Conservation (phyloP, 2,329 filamentous ascomycete genomes). For the Sordariomycetes sp. region DNA sequence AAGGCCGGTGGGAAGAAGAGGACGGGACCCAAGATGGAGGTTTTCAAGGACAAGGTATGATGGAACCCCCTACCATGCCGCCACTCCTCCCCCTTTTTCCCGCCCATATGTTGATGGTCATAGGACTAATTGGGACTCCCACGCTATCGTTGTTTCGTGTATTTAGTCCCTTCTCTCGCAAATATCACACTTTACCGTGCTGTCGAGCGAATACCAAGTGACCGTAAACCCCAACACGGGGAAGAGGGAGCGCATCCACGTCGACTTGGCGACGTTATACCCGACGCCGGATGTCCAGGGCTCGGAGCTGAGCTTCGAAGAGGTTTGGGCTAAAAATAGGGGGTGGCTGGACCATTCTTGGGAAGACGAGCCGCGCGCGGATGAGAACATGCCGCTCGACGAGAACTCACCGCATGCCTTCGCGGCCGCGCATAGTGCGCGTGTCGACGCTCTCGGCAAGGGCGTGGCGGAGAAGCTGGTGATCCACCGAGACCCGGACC, state of each 20-base stretch:
- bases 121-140: slow-evolving; percentile 81
- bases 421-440: background rate
- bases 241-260: slow-evolving; percentile 76
- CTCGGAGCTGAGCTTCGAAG: slow-evolving; percentile 82
- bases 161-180: slow-evolving; percentile 47
- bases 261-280: slow-evolving; percentile 78
- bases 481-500: slow-evolving; percentile 16
- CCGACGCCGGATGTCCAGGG: slow-evolving; percentile 61
- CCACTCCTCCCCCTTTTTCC: slow-evolving; percentile 17
- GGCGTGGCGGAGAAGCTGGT: slow-evolving; percentile 13
- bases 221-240: slow-evolving; percentile 74
- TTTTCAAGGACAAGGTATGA: slow-evolving; percentile 95
- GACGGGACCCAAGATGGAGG: slow-evolving; percentile 64
- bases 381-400: slow-evolving; percentile 7
- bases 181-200: slow-evolving; percentile 56
- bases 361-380: slow-evolving; percentile 27
- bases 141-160: slow-evolving; percentile 23
- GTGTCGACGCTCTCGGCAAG: slow-evolving; percentile 18
- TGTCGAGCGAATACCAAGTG: slow-evolving; percentile 65
- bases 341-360: slow-evolving; percentile 56
- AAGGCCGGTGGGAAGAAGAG: slow-evolving; percentile 77
- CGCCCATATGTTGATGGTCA: slow-evolving; percentile 70
- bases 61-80: background rate
- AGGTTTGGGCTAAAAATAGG: slow-evolving; percentile 68
- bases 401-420: slow-evolving; percentile 2